Evolutionary conservation across 192 early-diverging fungal species (phyloP), one percentile per base, ranked within the genome.

Genomic region (Entrophospora sp.): DNA sequence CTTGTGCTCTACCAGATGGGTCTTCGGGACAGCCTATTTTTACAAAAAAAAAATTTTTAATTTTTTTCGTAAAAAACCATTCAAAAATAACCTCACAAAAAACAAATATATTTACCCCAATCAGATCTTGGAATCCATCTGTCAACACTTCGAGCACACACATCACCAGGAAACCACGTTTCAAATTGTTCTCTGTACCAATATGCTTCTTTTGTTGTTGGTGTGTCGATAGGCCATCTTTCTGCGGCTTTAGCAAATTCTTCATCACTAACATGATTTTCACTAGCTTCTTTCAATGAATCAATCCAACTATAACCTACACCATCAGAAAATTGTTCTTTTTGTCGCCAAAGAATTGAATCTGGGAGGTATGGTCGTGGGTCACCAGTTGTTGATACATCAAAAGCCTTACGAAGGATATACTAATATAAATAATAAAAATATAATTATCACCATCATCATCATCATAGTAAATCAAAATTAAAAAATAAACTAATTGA

Each of bases 261-360:
- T 37, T 81, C 90, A 56, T 97, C 93, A 25, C 88, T 87, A 7
- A 98, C 84, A 45, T 80, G 79, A 34, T 61, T 55, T 32, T 81
- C 75, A 14, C 90, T 78, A 55, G 79, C 76, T 9, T 88, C 85
- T 80, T 93, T 94, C 52, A 98, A 79, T n/a, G 86, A 79, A 74
- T 98, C 96, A 66, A 98, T 98, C 96, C 96, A 98, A 63, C 81
- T 77, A 80, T 98, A 98, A 18, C 96, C 96, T 36, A 98, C 96
- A 64, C 96, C 96, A 67, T 98, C 96, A 36, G 87, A 90, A 83
- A 98, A 97, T 76, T 98, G 96, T 77, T 98, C 96, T 86, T 98
- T 96, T 77, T 97, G 96, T 67, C 95, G 85, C 95, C 95, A 98
- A 32, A 98, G 83, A 56, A 98, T 87, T 31, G 88, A 87, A 55